Evolutionary conservation across 2,329 filamentous ascomycete species (phyloP).

Genomic region (Nakataea oryzae): DNA sequence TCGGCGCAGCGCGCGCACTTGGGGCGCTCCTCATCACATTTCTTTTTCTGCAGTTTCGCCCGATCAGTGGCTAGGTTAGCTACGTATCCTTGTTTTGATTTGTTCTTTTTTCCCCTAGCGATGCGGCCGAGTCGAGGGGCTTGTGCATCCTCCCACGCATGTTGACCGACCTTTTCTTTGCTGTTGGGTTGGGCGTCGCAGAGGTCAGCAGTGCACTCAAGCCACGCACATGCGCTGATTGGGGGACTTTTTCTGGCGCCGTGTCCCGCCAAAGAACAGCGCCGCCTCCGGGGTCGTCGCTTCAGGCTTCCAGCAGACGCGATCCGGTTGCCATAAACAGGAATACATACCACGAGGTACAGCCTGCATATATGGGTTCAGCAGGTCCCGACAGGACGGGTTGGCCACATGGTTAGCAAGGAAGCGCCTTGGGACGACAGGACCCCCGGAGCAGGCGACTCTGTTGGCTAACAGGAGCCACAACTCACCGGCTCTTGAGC

Average conservation of each 20-base stretch:
- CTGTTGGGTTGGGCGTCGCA: slow-evolving; percentile 15
- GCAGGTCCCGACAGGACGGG: neutral
- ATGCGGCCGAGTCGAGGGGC: no score
- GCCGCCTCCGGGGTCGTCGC: no score
- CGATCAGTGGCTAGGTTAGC: neutral
- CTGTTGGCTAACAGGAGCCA: neutral
- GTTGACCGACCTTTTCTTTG: slow-evolving; percentile 35
- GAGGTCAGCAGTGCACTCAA: neutral
- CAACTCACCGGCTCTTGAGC: slow-evolving; percentile 42
- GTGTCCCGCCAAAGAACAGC: neutral
- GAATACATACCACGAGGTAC: slow-evolving; percentile 34
- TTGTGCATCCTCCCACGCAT: no score
- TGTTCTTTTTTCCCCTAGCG: no score
- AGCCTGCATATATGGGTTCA: slow-evolving; percentile 21
- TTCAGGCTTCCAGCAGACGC: neutral
- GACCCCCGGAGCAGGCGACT: no score
- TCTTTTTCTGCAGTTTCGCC: slow-evolving; percentile 33
- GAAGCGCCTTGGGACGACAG: neutral
- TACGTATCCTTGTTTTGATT: neutral
- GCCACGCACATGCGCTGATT: neutral
- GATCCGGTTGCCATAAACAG: neutral
- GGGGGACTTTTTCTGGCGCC: neutral
- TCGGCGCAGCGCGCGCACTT: slow-evolving; percentile 38
- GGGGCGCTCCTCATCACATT: slow-evolving; percentile 41
- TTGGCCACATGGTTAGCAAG: neutral